Base-by-base conservation (phyloP, 345 rosid species). In the Nasturtium officinale region DNA sequence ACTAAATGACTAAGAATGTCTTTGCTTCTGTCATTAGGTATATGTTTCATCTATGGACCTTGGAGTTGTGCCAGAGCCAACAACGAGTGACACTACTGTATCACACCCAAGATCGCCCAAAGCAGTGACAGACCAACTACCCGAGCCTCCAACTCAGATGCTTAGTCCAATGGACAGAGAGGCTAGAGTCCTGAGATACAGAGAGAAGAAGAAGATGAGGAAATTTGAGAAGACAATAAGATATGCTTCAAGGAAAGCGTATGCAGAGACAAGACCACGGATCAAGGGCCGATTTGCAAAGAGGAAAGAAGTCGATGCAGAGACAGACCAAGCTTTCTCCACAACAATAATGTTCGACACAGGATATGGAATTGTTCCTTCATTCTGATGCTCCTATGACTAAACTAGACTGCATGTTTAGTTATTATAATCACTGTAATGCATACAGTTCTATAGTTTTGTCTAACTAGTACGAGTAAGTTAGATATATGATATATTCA, bases 271-370 rank as follows among this genome's bases (percentile, higher is more conserved):
- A 40, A 87, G 97, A 65, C 99, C 96, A 13, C 76, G 99, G 45
- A 88, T 95, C 85, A 95, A 95, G 74, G 97, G 99, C 33, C 83
- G 97, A 65, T 95, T 95, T 71, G 97, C 93, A 3, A 95, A 95
- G 85, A 86, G 96, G 71, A 83, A 83, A 2, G 85, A 89, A 48
- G 79, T 57, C 2, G 90, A 87, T 20, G 78, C 87, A 67, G 92
- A 86, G 77, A 87, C 83, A 18, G 89, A 89, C 28, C 85, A 81
- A 67, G 69, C 83, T 75, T 85, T 93, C 76, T 83, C 92, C 13
- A 50, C 90, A 43, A 26, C 79, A 10, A 52, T 84, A 17, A 83
- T 76, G 78, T 43, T 87, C 2, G 90, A 88, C 13, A 56, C 81
- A 26, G 89, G 82, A 28, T 88, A 87, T 84, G 85, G 93, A 54